phyloP scores from a whole-genome alignment of 1,284 basidiomycete genomes.

The Butyriboletus appendiculatus region DNA sequence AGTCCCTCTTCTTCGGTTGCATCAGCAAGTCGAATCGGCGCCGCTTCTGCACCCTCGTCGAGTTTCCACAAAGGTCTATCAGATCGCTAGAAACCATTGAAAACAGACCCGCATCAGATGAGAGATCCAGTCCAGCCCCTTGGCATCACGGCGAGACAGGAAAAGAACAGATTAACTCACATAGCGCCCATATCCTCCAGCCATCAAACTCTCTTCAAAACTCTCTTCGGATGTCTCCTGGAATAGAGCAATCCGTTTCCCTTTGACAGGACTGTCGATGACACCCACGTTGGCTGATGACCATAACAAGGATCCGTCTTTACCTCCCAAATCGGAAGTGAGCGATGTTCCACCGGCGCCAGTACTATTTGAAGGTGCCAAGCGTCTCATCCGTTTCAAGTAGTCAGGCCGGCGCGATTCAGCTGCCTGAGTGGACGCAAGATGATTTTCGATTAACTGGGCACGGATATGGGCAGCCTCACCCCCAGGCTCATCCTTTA shows the following conservation, averaged over 20 bases:
- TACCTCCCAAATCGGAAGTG: slow-evolving; percentile 21
- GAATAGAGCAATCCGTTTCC: slow-evolving; percentile 68
- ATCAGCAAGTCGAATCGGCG: slow-evolving; percentile 33
- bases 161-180: slow-evolving; percentile 40
- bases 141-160: background rate
- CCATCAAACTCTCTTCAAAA: slow-evolving; percentile 78
- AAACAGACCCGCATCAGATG: slow-evolving; percentile 12
- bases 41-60: slow-evolving; percentile 20
- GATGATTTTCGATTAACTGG: slow-evolving; percentile 49
- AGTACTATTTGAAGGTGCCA: slow-evolving; percentile 23
- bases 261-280: slow-evolving; percentile 65
- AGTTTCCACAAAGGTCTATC: slow-evolving; percentile 23
- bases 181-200: slow-evolving; percentile 73
- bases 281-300: slow-evolving; percentile 52
- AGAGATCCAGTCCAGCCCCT: slow-evolving; percentile 9
- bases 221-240: slow-evolving; percentile 80
- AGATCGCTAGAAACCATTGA: slow-evolving; percentile 20
- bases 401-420: slow-evolving; percentile 70
- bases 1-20: slow-evolving; percentile 38
- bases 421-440: slow-evolving; percentile 48
- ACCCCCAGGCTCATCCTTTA: slow-evolving; percentile 39
- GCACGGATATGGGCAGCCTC: slow-evolving; percentile 62
- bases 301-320: slow-evolving; percentile 35
- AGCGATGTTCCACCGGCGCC: slow-evolving; percentile 4
- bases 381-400: slow-evolving; percentile 56